Base-by-base conservation (phyloP, 2,329 filamentous ascomycete species). In the Falciphora oryzae region DNA sequence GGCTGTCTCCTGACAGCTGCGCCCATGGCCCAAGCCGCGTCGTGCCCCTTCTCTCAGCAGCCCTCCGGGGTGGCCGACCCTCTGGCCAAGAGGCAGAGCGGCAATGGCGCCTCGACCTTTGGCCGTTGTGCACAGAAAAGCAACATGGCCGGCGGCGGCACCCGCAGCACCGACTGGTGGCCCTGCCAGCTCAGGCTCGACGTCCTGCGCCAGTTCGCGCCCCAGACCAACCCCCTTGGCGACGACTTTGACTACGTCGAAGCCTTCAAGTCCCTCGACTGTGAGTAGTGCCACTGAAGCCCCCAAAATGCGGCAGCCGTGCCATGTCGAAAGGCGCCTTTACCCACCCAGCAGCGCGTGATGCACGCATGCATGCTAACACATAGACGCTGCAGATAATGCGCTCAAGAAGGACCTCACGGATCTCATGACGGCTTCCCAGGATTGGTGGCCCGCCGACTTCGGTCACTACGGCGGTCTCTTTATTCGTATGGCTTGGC, bases 371-470 rank as follows among this genome's bases (percentile, higher is more conserved):
- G 16, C 16, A 44, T 44, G 6, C 38, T 44, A 18, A 44, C 38
- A 44, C 38, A 38, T 14, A 14, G 32, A 13, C 8, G 10, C n/a
- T 3, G 58, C 25, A 68, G 67, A 88, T 72, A 78, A 82, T 66
- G 88, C 78, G 16, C 74, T 91, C 69, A 92, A 91, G 84, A 86
- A 88, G 76, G 89, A 92, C 71, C 76, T 92, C 8, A 70, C 79
- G 28, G 79, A 78, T 14, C 72, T 91, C 70, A 87, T 91, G 85
- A 91, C 88, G 62, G 85, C 90, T 72, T 90, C 88, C 2, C 86
- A 91, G 75, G 86, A 89, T 29, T 91, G 83, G 84, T 92, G 89
- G 89, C 89, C 89, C 0, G 89, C 89, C 25, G 89, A 92, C 72
- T 90, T 89, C 71, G 89, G 89, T 61, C 87, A 91, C 80, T 92